Evolutionary conservation across 2,329 filamentous ascomycete genomes (phyloP).

Genomic region (Fusarium guadeloupense): DNA sequence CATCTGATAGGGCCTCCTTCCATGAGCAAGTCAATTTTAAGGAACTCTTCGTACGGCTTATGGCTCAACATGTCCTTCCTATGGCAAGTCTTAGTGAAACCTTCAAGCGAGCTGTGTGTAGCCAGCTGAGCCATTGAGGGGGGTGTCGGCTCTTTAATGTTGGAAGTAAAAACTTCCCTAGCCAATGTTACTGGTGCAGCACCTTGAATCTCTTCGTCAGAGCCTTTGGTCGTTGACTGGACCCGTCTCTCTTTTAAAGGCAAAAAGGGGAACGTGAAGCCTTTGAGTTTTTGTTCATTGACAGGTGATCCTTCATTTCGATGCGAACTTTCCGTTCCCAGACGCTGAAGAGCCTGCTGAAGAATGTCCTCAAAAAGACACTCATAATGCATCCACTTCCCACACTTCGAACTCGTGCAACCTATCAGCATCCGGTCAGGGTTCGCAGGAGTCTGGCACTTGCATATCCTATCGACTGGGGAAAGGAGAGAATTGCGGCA

Average conservation of each 20-base stretch:
- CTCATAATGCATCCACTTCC: conserved; percentile 70
- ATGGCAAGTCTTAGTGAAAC: conserved; percentile 48
- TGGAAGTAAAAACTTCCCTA: conserved; percentile 49
- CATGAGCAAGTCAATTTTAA: conserved; percentile 60
- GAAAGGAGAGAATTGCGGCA: conserved; percentile 65
- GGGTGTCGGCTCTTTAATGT: no score
- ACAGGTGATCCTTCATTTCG: conserved; percentile 49
- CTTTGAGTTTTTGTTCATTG: conserved; percentile 51
- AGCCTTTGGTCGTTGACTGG: conserved; percentile 62
- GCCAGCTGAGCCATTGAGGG: no score
- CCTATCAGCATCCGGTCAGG: conserved; percentile 68
- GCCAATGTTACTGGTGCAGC: conserved; percentile 50
- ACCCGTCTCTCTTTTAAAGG: conserved; percentile 60
- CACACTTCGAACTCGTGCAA: conserved; percentile 64
- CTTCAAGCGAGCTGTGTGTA: no score
- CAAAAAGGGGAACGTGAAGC: conserved; percentile 57
- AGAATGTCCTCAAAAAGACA: conserved; percentile 67
- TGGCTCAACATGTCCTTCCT: conserved; percentile 50
- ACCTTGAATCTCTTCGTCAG: conserved; percentile 54
- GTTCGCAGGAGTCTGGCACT: conserved; percentile 68
- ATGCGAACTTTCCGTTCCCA: conserved; percentile 63
- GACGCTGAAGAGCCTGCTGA: conserved; percentile 57
- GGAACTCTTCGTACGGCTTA: conserved; percentile 62
- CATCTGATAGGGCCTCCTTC: conserved; percentile 59
- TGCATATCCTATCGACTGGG: conserved; percentile 62